Evolutionary conservation across 176 grass and related monocot genomes (phyloP).

Genomic region (Areca catechu): DNA sequence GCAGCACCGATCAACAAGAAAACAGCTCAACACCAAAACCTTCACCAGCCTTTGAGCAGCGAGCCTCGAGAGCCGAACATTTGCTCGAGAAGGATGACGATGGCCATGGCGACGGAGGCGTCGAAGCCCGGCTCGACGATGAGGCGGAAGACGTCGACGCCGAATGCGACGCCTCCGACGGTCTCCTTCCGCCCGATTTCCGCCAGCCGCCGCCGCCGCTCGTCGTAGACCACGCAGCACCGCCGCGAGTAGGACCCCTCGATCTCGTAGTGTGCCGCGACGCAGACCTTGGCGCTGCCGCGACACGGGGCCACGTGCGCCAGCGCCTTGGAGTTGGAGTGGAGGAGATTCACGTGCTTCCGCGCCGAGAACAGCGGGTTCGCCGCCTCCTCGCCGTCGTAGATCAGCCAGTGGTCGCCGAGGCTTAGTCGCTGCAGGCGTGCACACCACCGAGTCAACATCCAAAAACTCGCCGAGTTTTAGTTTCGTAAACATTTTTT

Average conservation of each 20-base stretch:
- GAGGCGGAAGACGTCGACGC: constrained; percentile 63
- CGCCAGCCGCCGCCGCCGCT: constrained; percentile 30
- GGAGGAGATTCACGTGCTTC: constrained; percentile 37
- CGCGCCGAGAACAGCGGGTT: constrained; percentile 45
- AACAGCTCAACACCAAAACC: too few species aligned
- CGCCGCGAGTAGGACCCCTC: constrained; percentile 68
- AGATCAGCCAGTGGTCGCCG: constrained; percentile 59
- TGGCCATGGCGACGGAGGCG: constrained; percentile 59
- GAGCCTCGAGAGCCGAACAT: constrained; percentile 21
- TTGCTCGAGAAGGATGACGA: constrained; percentile 75
- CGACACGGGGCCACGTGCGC: constrained; percentile 26
- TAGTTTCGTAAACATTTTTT: too few species aligned
- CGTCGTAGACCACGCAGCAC: constrained; percentile 41
- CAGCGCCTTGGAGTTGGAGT: constrained; percentile 26
- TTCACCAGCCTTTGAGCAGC: background rate
- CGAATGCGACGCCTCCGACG: constrained; percentile 20
- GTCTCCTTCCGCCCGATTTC: constrained; percentile 51
- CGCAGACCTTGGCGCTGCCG: background rate
- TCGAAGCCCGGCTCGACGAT: constrained; percentile 60
- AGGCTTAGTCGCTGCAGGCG: constrained; percentile 57
- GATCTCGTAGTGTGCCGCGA: constrained; percentile 31
- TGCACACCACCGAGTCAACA: background rate
- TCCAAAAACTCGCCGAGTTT: too few species aligned
- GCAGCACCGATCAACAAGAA: too few species aligned
- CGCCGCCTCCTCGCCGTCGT: constrained; percentile 48